Base-by-base conservation (phyloP, 2,329 filamentous ascomycete species). In the Fusarium continuum region DNA sequence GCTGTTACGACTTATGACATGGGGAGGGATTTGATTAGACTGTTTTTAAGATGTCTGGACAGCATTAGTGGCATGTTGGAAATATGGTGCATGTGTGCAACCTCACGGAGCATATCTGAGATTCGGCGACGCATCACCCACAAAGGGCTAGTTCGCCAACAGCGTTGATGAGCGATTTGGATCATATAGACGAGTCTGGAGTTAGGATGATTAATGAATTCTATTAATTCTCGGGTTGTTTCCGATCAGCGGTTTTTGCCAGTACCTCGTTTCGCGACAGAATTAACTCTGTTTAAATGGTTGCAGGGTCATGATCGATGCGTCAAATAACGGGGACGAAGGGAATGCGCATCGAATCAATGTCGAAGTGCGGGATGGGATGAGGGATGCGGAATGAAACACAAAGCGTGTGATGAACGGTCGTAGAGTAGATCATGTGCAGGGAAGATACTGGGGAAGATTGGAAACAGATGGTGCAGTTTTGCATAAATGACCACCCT, bases 1-100 rank as follows among this genome's bases (percentile, higher is more conserved):
- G 58, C 48, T 44, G 48, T 66, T 51, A 65, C 48, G 62, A 65
- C 35, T 68, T 69, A 71, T 53, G 69, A 71, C 53, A 58, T 43
- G 55, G n/a, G n/a, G 43, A 36, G 38, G 51, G 62, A 36, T 31
- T 54, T 59, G 65, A 48, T 50, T 67, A 66, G 63, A 65, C 49
- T 57, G 49, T 50, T 55, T 41, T 48, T 34, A 41, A 43, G 34
- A 38, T 43, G 36, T 49, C 43, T 44, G 32, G 26, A 40, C 36
- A 51, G 59, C 64, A 64, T 61, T 50, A 51, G 22, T 49, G 56
- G 55, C 55, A 68, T 40, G 45, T 62, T 68, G 57, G 52, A 59
- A 55, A 70, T 46, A 62, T 57, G 61, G 52, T 55, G 36, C 49
- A 62, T 46, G 46, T 14, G 55, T 65, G 63, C 51, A 57, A 43